Evolutionary conservation across 192 early-diverging fungal genomes (phyloP).

Genomic region (Backusella circina): DNA sequence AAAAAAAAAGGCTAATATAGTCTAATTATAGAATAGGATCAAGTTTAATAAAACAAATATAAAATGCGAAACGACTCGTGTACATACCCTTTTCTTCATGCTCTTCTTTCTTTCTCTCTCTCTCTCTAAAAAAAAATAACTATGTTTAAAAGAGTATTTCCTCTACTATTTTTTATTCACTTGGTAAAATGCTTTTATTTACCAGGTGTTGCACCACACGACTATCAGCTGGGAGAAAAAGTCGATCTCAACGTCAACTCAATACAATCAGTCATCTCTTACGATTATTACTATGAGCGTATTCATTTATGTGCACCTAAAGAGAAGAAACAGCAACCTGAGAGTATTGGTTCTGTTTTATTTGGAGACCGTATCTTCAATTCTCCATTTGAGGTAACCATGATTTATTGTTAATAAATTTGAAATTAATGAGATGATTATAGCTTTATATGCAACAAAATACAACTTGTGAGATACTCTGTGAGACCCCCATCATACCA

Average conservation of each 20-base stretch:
- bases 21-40: neutral
- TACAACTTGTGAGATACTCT: conserved; percentile 62
- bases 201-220: conserved; percentile 88
- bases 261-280: conserved; percentile 75
- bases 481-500: conserved; percentile 49
- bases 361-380: conserved; percentile 94
- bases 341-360: conserved; percentile 87
- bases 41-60: neutral
- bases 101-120: neutral
- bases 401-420: neutral
- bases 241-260: conserved; percentile 86
- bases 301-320: conserved; percentile 85
- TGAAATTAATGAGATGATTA: neutral
- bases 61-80: neutral
- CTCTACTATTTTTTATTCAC: neutral
- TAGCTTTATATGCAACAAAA: conserved; percentile 64
- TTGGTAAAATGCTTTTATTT: conserved; percentile 69
- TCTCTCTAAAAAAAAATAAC: neutral
- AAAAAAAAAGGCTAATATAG: neutral
- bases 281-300: conserved; percentile 81
- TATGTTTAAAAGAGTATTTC: neutral
- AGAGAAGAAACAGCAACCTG: conserved; percentile 59
- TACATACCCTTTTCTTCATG: neutral
- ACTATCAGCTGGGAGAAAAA: conserved; percentile 63
- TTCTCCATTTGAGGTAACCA: conserved; percentile 73